These are phyloP conservation scores for Remersonia thermophila DNA, from an alignment of 2,329 filamentous ascomycete species.

Conservation along the genomic window DNA sequence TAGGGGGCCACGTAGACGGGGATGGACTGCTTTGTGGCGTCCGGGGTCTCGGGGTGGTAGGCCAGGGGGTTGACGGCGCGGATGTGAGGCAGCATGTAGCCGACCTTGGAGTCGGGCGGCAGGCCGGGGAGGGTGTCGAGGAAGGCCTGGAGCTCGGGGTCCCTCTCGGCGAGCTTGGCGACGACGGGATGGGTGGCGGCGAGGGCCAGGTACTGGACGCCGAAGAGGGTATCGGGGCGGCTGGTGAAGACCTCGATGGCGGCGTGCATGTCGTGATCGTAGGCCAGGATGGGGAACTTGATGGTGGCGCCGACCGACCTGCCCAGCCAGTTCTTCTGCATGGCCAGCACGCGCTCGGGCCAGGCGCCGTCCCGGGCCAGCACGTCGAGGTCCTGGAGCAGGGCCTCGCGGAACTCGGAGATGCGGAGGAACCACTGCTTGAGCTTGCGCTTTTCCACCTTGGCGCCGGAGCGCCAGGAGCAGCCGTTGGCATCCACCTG, in stretches of 20 bases:
- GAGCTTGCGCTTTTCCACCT: conserved; percentile 65
- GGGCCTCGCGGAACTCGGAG: conserved; percentile 60
- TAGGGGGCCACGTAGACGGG: conserved; percentile 77
- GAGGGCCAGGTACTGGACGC: conserved; percentile 73
- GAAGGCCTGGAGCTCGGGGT: conserved; percentile 54
- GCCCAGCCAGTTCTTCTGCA: conserved; percentile 84
- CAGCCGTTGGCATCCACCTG: conserved; percentile 78
- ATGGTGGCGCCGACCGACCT: conserved; percentile 62
- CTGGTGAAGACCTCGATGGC: conserved; percentile 70
- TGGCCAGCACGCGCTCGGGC: conserved; percentile 70
- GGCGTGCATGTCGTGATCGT: conserved; percentile 28
- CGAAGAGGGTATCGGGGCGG: conserved; percentile 74
- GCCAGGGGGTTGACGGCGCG: conserved; percentile 55
- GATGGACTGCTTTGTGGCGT: conserved; percentile 42
- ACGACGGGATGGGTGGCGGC: conserved; percentile 63
- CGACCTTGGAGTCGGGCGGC: conserved; percentile 47
- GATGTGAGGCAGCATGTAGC: conserved; percentile 53
- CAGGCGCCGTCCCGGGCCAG: conserved; percentile 54
- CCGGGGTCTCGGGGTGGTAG: conserved; percentile 37
- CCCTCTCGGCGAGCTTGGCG: conserved; percentile 41
- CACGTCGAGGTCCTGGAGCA: conserved; percentile 58
- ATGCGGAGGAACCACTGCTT: conserved; percentile 89
- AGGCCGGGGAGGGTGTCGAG: conserved; percentile 48
- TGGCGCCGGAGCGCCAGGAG: conserved; percentile 79
- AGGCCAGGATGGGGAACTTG: conserved; percentile 50